These are phyloP conservation scores for Capsella rubella DNA, from an alignment of 441 rosid genomes.

Conservation along the genomic window DNA sequence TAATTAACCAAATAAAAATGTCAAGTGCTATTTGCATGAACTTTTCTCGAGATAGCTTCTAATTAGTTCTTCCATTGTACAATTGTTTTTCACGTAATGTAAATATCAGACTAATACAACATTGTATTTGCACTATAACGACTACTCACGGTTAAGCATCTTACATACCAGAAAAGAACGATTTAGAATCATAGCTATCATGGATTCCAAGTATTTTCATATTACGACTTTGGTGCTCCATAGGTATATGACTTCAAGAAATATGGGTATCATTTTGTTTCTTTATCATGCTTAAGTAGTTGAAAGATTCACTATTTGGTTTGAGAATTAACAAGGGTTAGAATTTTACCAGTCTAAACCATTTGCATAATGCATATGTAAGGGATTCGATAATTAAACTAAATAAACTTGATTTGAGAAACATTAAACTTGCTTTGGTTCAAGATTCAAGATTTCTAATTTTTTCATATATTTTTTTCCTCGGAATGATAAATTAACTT, in stretches of 20 bases:
- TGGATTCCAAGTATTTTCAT: no score
- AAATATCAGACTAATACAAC: background rate
- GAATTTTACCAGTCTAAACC: no score
- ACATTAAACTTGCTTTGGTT: background rate
- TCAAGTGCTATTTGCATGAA: slow-evolving; percentile 35
- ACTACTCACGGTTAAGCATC: no score
- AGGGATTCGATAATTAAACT: background rate
- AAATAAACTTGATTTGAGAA: background rate
- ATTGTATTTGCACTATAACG: background rate
- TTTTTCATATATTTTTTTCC: background rate
- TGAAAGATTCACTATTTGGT: no score
- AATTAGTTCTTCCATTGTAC: background rate
- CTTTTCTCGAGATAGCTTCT: slow-evolving; percentile 20
- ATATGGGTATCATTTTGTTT: no score
- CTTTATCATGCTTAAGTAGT: no score
- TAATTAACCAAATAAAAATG: background rate
- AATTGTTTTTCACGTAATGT: slow-evolving; percentile 17
- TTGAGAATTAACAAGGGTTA: no score
- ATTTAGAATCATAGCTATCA: no score
- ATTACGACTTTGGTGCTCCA: no score
- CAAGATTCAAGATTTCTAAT: slow-evolving; percentile 10
- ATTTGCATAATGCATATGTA: no score
- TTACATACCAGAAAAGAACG: no score
- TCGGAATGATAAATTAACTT: slow-evolving; percentile 9
- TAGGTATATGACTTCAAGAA: no score